A percentile compares a stretch with the other conserved stretches of the same genome.
Conservation (phyloP, 2,329 filamentous ascomycete species). For the Nectriaceae sp. region DNA sequence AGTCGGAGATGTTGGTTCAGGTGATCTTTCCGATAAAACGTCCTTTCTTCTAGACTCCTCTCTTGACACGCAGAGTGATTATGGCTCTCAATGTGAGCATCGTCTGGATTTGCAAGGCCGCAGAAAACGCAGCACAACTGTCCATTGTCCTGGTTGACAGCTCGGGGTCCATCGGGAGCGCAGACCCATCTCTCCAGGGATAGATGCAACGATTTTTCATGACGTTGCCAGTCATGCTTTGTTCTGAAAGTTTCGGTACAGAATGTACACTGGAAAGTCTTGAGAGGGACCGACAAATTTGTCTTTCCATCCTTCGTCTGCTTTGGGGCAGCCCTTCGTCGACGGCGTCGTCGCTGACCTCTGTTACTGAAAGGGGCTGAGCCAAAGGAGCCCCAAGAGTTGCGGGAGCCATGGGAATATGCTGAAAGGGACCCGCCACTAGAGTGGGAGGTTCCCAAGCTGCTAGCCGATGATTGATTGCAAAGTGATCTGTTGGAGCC, state of each 20-base stretch:
- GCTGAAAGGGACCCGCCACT: constrained; percentile 61
- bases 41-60: constrained; percentile 60
- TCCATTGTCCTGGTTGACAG: constrained; percentile 61
- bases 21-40: constrained; percentile 68
- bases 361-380: constrained; percentile 45
- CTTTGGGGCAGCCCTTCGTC: constrained; percentile 44
- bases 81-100: constrained; percentile 58
- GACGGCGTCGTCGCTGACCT: constrained; percentile 48
- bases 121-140: constrained; percentile 61
- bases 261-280: constrained; percentile 68
- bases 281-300: constrained; percentile 45
- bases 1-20: constrained; percentile 66
- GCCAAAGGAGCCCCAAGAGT: constrained; percentile 55
- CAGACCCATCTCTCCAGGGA: constrained; percentile 69
- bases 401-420: constrained; percentile 59
- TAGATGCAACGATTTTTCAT: constrained; percentile 67
- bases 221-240: constrained; percentile 70
- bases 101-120: constrained; percentile 54
- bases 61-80: constrained; percentile 68
- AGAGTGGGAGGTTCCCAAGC: constrained; percentile 62
- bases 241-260: constrained; percentile 69
- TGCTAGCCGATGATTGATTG: constrained; percentile 62
- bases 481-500: constrained; percentile 59
- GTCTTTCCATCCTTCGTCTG: constrained; percentile 36
- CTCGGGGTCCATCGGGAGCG: constrained; percentile 56